Evolutionary conservation across 2,329 filamentous ascomycete species (phyloP), one percentile per base, ranked within the genome.

Genomic region (Aspergillus intermedius): DNA sequence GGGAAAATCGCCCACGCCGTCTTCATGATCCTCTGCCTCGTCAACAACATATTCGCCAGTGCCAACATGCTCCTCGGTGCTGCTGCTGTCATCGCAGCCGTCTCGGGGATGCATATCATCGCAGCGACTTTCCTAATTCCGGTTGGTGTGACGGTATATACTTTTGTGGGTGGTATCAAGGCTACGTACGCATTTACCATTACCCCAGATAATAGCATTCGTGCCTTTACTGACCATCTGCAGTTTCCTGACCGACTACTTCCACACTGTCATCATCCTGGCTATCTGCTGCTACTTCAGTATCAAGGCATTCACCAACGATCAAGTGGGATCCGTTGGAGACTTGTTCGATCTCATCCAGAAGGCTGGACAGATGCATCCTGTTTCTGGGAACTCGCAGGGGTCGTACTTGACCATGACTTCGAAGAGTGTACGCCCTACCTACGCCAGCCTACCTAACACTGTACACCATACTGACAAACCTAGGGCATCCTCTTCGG

Each of bases 331-430:
- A 0, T 78, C 76, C 0, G 64, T 76, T 1, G 69, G 66, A 0
- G 65, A 72, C 1, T 64, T 82, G 2, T 82, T 73, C 39, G 74
- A 80, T 4, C 67, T 79, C 0, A 62, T 81, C 12, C 66, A 74
- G 5, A 65, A 71, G 3, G 74, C 75, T 0, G 72, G 70, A 0
- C 57, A 64, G 2, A 63, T 65, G 0, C 66, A 74, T 34, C 77
- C 77, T 0, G 73, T 81, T 0, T 59, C 65, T 0, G 79, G 77
- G 0, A 81, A 81, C 34, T 63, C 77, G 15, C 60, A 71, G n/a
- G 78, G 78, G 0, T 77, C 75, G 0, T 79, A 77, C 49, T 53
- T 82, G 45, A 81, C 79, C 0, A 77, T 82, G 76, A 78, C 73
- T 0, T 78, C 76, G 2, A 75, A 77, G 48, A 40, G 37, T 40